Evolutionary conservation across 2,329 filamentous ascomycete genomes (phyloP), one percentile per base, ranked within the genome.

Genomic region (Knufia petricola): DNA sequence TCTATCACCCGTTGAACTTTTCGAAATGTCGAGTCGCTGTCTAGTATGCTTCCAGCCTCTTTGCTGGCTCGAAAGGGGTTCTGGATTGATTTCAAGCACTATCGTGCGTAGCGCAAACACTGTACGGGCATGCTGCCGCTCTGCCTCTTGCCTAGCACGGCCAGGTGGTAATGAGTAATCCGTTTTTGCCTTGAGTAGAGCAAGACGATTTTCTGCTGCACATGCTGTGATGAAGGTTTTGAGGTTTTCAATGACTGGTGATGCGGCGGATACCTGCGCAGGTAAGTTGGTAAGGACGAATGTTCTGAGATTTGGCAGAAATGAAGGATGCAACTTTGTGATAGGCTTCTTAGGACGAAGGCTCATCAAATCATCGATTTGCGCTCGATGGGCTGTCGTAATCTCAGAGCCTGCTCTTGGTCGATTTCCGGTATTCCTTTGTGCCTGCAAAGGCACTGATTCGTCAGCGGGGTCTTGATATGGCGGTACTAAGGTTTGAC

Each of bases 141-240:
- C 71, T 8, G 74, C 71, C 32, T 66, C 63, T 6, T 66, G 64
- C 6, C 75, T 70, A 52, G 68, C 69, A 39, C 71, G 68, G 1
- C 77, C 77, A 2, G 77, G 77, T n/a, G 77, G 76, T 2, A 80
- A 64, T 1, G 73, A 70, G 55, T 80, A 81, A 45, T 78, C 75
- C n/a, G 73, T 69, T 30, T 63, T 64, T 2, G 78, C 76, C 55
- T 74, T 70, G 10, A 75, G 66, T 3, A 63, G 68, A 17, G 77
- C 76, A 8, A 79, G 68, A 9, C 69, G 60, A 0, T 70, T 61
- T 63, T 81, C 77, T 47, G 75, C 69, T 12, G 76, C 76, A 55
- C 77, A 80, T 37, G 73, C 69, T 45, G 67, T 71, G 52, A 81
- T 73, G 59, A 79, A 81, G 10, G 69, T 63, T 39, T 71, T 74